Conservation (phyloP, 306 rosid species). For the Quercus ilex region DNA sequence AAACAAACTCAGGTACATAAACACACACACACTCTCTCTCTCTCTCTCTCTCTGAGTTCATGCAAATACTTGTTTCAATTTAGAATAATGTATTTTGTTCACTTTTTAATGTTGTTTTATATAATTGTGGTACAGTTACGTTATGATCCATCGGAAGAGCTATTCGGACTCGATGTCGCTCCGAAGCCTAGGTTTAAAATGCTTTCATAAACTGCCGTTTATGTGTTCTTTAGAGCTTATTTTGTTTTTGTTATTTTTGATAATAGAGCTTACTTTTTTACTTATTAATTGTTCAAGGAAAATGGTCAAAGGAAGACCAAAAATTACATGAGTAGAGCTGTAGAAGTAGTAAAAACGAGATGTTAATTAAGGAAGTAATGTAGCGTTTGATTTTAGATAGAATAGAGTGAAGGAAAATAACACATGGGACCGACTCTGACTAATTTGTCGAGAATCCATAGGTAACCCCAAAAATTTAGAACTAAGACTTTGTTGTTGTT, state of each 20-base stretch:
- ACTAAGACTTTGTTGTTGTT: no score
- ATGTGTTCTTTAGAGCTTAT: neutral
- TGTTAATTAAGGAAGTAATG: neutral
- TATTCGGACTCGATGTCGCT: constrained; percentile 61
- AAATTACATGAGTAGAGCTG: no score
- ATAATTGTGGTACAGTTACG: constrained; percentile 47
- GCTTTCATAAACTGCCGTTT: neutral
- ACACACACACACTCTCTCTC: neutral
- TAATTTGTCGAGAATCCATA: no score
- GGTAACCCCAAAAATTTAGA: no score
- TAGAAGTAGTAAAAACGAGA: neutral
- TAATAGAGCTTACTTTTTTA: no score
- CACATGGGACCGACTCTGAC: no score
- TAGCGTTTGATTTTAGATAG: no score
- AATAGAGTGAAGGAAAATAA: no score
- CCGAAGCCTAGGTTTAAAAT: constrained; percentile 53
- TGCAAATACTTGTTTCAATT: neutral
- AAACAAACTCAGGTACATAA: constrained; percentile 38
- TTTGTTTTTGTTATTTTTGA: neutral
- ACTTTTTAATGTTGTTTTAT: constrained; percentile 2
- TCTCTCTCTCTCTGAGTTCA: neutral
- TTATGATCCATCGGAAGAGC: constrained; percentile 63
- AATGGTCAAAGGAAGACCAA: neutral
- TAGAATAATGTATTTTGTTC: neutral
- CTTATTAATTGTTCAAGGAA: no score